phyloP scores from a whole-genome alignment of 805 yeast genomes.

The Suhomyces xylopsoci region DNA sequence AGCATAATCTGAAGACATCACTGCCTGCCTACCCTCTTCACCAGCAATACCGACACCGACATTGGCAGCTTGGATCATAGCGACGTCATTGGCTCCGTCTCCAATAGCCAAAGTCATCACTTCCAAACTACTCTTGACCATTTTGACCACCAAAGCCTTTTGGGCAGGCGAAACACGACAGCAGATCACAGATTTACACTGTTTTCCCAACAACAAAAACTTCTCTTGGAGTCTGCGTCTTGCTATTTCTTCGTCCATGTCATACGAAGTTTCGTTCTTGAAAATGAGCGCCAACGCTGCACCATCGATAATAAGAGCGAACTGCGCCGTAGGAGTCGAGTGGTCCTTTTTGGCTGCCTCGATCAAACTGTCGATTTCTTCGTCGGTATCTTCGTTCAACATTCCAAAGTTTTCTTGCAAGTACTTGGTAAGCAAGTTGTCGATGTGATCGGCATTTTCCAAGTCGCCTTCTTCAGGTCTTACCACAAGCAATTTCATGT shows the following conservation, averaged over 20 bases:
- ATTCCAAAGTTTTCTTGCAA: conserved; percentile 48
- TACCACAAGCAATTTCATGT: conserved; percentile 73
- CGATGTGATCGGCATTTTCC: conserved; percentile 35
- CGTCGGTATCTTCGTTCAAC: conserved; percentile 28
- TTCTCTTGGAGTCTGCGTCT: conserved; percentile 29
- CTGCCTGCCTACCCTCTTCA: conserved; percentile 89
- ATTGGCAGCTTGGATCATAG: conserved; percentile 87
- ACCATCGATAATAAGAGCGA: conserved; percentile 77
- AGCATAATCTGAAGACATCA: conserved; percentile 84
- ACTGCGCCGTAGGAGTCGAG: conserved; percentile 62
- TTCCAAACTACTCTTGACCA: conserved; percentile 69
- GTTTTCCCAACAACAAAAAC: conserved; percentile 70
- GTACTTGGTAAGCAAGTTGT: conserved; percentile 43
- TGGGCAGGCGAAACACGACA: conserved; percentile 89
- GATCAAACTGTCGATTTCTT: conserved; percentile 31
- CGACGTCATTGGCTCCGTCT: conserved; percentile 87
- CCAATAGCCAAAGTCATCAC: conserved; percentile 89
- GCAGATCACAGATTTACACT: conserved; percentile 78
- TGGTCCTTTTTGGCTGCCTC: conserved; percentile 55
- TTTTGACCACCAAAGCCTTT: conserved; percentile 76
- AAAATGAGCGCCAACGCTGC: conserved; percentile 61
- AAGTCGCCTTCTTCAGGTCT: conserved; percentile 41
- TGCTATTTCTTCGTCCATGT: conserved; percentile 37
- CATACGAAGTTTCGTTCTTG: conserved; percentile 27
- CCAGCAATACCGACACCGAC: conserved; percentile 90